Evolutionary conservation across 768 basidiomycete genomes (phyloP).

Genomic region (Strobilomyces dryophilus): DNA sequence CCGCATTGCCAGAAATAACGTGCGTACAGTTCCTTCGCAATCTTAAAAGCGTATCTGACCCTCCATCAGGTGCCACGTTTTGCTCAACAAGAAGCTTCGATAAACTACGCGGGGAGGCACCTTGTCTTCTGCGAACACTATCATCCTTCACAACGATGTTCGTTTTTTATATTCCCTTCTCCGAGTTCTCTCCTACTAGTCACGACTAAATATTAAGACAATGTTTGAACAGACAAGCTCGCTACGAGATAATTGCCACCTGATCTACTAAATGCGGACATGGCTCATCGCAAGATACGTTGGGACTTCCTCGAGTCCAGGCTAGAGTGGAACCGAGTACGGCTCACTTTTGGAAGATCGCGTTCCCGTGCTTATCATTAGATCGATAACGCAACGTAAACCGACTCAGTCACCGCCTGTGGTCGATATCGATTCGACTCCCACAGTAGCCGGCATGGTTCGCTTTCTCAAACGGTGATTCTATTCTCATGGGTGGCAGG

Average conservation of each 20-base stretch:
- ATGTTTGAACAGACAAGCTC: background rate
- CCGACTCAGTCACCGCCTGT: background rate
- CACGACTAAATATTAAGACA: background rate
- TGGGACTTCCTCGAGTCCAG: background rate
- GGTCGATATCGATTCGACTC: conserved; percentile 7
- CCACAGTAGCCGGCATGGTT: conserved; percentile 2
- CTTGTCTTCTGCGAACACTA: background rate
- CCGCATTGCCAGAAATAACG: background rate
- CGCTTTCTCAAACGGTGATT: background rate
- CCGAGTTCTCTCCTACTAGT: too few species aligned
- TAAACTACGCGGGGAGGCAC: background rate
- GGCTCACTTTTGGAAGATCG: background rate
- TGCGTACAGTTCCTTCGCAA: background rate
- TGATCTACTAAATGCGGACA: background rate
- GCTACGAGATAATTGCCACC: background rate
- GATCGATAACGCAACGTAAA: background rate
- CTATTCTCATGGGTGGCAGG: background rate
- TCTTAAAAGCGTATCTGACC: background rate
- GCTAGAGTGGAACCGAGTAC: background rate
- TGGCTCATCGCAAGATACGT: background rate
- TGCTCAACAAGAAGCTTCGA: background rate
- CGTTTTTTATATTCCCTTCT: background rate
- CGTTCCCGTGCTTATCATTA: conserved; percentile 4
- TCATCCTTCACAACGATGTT: background rate
- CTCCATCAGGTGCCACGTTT: background rate